Base-by-base conservation (phyloP, 2,329 filamentous ascomycete genomes). In the Trichoderma sp. region DNA sequence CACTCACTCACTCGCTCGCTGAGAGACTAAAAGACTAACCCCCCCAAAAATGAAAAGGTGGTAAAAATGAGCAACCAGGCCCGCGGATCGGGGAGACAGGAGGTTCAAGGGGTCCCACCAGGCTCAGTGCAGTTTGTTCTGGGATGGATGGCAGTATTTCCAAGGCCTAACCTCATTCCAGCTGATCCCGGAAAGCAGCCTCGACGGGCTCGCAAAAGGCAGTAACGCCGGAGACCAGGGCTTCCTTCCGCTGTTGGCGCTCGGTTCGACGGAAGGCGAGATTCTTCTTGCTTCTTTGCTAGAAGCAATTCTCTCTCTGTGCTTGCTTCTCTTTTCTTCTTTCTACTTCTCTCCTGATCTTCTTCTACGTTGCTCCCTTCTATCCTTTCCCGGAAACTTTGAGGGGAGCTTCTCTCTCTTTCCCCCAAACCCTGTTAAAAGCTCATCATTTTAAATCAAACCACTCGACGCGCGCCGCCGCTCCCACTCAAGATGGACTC, bases 61-160 rank as follows among this genome's bases (percentile, higher is more conserved):
- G 49, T 54, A 28, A 64, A 26, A 64, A 43, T 43, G 49, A 54
- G 32, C 52, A 64, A 64, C 49, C 60, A 52, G 21, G 60, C 32
- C 60, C 60, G 60, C 60, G 60, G 60, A 64, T 54, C 60, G 60
- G 60, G 60, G 60, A 55, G 10, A 39, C 46, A 64, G 49, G 60
- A 54, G 46, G 60, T 54, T 64, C 46, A 54, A 54, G 43, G 60
- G 60, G 49, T 64, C 60, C 60, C 60, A 54, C 46, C 46, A 26
- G 34, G 34, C 60, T 51, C 46, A 37, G 43, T 34, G 46, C 21
- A 30, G 59, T 49, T 49, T 60, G 56, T 16, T 30, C 21, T 16
- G 39, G 37, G 24, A 60, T 26, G 21, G 46, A 49, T 24, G 51
- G 51, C 21, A 24, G 18, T 26, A 26, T 8, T 54, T 54, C 26